A percentile compares a stretch with the other conserved stretches of the same genome.
phyloP scores from a whole-genome alignment of 2,329 filamentous ascomycete species.

The Fusarium nygamai region DNA sequence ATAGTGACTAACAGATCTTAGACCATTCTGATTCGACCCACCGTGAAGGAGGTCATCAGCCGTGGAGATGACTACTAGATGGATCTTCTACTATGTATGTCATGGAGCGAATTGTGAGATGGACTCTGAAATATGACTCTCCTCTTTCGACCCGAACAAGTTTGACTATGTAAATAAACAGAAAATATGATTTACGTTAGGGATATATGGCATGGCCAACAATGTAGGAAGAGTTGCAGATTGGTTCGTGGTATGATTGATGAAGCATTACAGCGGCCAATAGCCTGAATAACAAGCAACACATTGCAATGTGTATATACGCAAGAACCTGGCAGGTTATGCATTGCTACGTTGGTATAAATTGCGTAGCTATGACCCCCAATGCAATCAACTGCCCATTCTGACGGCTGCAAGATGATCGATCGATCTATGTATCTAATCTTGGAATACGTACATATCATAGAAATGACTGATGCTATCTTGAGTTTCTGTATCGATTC shows the following conservation, averaged over 20 bases:
- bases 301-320: neutral
- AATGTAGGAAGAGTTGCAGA: neutral
- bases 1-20: slow-evolving; percentile 46
- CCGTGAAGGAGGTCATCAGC: slow-evolving; percentile 87
- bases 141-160: slow-evolving; percentile 30
- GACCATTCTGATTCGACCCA: slow-evolving; percentile 82
- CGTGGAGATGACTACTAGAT: slow-evolving; percentile 83
- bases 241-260: neutral
- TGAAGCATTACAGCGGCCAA: neutral
- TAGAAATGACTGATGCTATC: neutral
- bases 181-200: slow-evolving; percentile 11
- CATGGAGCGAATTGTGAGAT: slow-evolving; percentile 22
- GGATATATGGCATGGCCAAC: neutral
- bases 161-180: neutral
- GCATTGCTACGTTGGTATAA: slow-evolving; percentile 11
- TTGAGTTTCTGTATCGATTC: slow-evolving; percentile 17
- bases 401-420: slow-evolving; percentile 26
- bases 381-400: slow-evolving; percentile 27
- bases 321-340: slow-evolving; percentile 2
- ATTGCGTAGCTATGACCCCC: neutral
- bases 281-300: neutral
- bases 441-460: neutral
- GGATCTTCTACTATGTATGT: neutral
- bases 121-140: slow-evolving; percentile 45
- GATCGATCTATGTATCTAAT: slow-evolving; percentile 26